These are phyloP conservation scores for Zychaea mexicana DNA, from an alignment of 371 early-diverging fungal species.

Conservation along the genomic window DNA sequence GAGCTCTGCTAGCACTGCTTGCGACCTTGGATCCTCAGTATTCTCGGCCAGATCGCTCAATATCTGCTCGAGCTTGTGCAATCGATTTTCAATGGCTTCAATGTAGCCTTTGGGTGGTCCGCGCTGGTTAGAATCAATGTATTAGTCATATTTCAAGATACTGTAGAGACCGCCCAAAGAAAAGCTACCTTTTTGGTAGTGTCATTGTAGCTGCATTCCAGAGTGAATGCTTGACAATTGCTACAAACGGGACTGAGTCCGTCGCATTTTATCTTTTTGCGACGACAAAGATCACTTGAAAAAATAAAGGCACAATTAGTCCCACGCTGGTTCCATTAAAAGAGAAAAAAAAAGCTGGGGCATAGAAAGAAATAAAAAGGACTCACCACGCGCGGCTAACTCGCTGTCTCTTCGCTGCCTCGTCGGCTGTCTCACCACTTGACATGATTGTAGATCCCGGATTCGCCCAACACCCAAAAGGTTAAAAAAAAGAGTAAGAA, in stretches of 20 bases:
- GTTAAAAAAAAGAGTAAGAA: background rate
- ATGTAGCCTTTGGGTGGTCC: constrained; percentile 77
- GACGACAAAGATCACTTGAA: constrained; percentile 57
- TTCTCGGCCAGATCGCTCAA: constrained; percentile 55
- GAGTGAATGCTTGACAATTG: constrained; percentile 42
- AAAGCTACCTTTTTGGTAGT: constrained; percentile 44
- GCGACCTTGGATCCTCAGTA: constrained; percentile 50
- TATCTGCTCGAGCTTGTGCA: constrained; percentile 64
- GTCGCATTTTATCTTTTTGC: constrained; percentile 73
- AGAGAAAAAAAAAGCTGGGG: background rate
- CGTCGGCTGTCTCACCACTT: constrained; percentile 10
- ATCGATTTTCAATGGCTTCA: constrained; percentile 69
- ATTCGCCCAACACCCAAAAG: constrained; percentile 1
- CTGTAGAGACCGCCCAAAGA: no score
- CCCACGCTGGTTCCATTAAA: background rate
- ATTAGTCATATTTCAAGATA: background rate
- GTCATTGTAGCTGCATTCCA: constrained; percentile 49
- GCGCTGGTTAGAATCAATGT: constrained; percentile 32
- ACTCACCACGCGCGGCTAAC: constrained; percentile 28
- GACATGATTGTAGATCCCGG: constrained; percentile 2
- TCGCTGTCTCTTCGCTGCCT: constrained; percentile 17
- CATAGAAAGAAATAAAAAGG: constrained; percentile 1
- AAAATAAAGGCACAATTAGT: background rate
- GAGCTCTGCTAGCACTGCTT: constrained; percentile 57
- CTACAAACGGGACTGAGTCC: constrained; percentile 56